These are phyloP conservation scores for Tetrapisispora fleetii DNA, from an alignment of 805 yeast genomes.

Conservation along the genomic window DNA sequence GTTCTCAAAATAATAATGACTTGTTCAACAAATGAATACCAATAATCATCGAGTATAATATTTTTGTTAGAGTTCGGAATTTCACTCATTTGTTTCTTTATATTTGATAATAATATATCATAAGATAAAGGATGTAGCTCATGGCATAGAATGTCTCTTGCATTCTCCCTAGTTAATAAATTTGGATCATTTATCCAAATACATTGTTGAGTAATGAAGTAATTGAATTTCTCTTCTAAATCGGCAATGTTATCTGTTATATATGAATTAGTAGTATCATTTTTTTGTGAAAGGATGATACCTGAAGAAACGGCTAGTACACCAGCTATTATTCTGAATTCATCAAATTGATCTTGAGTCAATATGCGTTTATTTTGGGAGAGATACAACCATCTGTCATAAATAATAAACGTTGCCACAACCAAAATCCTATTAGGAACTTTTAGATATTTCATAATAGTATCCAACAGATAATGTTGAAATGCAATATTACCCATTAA, in stretches of 20 bases:
- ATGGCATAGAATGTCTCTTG: slow-evolving; percentile 55
- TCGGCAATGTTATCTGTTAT: slow-evolving; percentile 18
- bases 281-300: slow-evolving; percentile 33
- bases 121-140: slow-evolving; percentile 51
- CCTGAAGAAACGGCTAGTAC: slow-evolving; percentile 65
- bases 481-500: slow-evolving; percentile 61
- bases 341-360: slow-evolving; percentile 31
- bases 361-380: slow-evolving; percentile 14
- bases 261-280: slow-evolving; percentile 4
- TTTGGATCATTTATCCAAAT: slow-evolving; percentile 36
- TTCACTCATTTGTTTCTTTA: slow-evolving; percentile 28
- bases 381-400: slow-evolving; percentile 26
- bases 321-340: slow-evolving; percentile 62
- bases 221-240: slow-evolving; percentile 31
- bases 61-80: slow-evolving; percentile 13
- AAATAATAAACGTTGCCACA: slow-evolving; percentile 30
- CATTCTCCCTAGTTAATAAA: slow-evolving; percentile 50
- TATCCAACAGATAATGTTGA: slow-evolving; percentile 53
- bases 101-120: slow-evolving; percentile 35
- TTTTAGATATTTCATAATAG: slow-evolving; percentile 20
- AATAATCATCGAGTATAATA: slow-evolving; percentile 10
- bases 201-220: slow-evolving; percentile 41
- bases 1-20: slow-evolving; percentile 35
- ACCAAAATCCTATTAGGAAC: slow-evolving; percentile 21
- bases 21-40: slow-evolving; percentile 33